Conservation (phyloP, 2,329 filamentous ascomycete species). For the Biscogniauxia marginata region DNA sequence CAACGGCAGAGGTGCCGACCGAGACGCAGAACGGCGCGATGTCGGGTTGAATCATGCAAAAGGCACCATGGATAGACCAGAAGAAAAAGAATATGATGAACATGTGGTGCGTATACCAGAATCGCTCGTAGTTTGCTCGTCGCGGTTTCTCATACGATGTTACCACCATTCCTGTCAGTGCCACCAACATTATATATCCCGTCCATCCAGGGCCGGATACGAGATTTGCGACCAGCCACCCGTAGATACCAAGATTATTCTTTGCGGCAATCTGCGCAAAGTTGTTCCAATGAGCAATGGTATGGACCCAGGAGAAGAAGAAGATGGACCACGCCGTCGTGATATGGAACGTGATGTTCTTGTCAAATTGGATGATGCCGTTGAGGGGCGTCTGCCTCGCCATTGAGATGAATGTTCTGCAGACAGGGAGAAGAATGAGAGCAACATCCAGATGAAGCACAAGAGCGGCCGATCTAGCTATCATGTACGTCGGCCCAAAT, state of each 20-base stretch:
- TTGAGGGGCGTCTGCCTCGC: constrained; percentile 78
- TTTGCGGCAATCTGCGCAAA: constrained; percentile 73
- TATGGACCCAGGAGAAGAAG: constrained; percentile 85
- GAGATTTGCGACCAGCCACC: constrained; percentile 75
- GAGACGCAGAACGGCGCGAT: constrained; percentile 75
- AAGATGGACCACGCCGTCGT: constrained; percentile 83
- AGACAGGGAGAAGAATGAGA: constrained; percentile 77
- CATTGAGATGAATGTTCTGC: constrained; percentile 79
- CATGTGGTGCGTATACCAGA: constrained; percentile 89
- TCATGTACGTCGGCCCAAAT: constrained; percentile 74
- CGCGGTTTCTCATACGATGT: constrained; percentile 77
- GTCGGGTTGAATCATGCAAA: constrained; percentile 88
- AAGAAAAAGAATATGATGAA: constrained; percentile 88
- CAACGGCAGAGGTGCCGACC: constrained; percentile 62
- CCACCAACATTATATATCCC: constrained; percentile 79
- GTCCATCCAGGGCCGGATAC: constrained; percentile 81
- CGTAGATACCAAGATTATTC: constrained; percentile 74
- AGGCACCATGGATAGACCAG: constrained; percentile 86
- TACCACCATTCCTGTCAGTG: constrained; percentile 73
- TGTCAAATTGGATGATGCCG: constrained; percentile 84
- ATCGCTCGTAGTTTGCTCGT: constrained; percentile 80
- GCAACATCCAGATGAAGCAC: constrained; percentile 81
- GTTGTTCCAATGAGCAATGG: constrained; percentile 85
- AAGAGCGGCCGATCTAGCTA: constrained; percentile 73
- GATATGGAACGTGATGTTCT: constrained; percentile 88